Percentiles rank a stretch among this genome's conserved stretches.
phyloP scores from a whole-genome alignment of 257 asterid species.

The Ligustrum vulgare region DNA sequence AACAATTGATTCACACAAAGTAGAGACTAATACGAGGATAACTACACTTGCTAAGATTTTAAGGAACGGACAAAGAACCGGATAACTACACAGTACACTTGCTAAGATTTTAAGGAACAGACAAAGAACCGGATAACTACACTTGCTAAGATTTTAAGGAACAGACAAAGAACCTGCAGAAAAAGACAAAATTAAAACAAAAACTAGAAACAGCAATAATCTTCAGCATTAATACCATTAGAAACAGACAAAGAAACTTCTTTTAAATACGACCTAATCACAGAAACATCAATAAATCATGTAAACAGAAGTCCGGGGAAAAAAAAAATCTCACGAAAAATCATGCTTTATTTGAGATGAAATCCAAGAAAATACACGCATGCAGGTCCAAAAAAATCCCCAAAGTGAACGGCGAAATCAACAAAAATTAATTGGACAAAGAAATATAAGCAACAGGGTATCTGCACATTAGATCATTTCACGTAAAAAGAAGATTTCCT shows the following conservation, averaged over 20 bases:
- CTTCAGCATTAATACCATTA: slow-evolving; percentile 9
- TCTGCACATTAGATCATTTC: background rate
- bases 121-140: background rate
- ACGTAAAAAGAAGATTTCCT: background rate
- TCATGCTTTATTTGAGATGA: background rate
- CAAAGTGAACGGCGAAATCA: background rate
- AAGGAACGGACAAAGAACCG: background rate
- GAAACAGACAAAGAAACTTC: slow-evolving; percentile 9
- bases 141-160: background rate
- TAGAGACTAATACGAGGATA: background rate
- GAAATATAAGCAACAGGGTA: background rate
- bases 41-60: background rate
- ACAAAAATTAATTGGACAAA: slow-evolving; percentile 10
- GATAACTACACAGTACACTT: too few relatives aligned
- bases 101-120: background rate
- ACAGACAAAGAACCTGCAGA: background rate
- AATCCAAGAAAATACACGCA: background rate
- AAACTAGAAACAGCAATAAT: background rate
- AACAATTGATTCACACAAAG: slow-evolving; percentile 3
- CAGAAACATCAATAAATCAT: background rate
- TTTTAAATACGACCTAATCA: background rate
- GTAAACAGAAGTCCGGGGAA: background rate
- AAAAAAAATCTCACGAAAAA: slow-evolving; percentile 1
- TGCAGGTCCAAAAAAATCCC: slow-evolving; percentile 14
- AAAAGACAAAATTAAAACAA: background rate